These are phyloP conservation scores for Lasiodiplodia theobromae DNA, from an alignment of 2,329 filamentous ascomycete species.

Conservation along the genomic window DNA sequence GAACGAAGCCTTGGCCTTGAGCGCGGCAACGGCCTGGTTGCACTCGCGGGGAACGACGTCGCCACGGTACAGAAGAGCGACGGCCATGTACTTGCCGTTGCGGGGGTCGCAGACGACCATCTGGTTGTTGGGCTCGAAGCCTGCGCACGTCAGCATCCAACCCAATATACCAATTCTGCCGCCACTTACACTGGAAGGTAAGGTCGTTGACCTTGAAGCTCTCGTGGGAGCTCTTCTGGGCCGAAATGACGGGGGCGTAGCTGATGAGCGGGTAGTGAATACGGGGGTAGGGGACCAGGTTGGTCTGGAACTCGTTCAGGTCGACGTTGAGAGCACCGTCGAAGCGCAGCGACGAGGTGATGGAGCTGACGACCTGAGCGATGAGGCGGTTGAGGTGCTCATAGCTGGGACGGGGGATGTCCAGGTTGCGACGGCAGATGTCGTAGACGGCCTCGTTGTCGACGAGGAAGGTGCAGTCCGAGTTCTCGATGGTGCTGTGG, in stretches of 20 bases:
- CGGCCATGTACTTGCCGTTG: constrained; percentile 99
- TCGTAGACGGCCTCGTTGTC: constrained; percentile 99
- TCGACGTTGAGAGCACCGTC: constrained; percentile 99
- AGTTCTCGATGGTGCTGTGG: constrained; percentile 98
- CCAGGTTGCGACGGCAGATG: constrained; percentile 97
- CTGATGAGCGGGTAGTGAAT: constrained; percentile 99
- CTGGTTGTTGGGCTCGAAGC: constrained; percentile 99
- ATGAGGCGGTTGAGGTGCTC: constrained; percentile 99
- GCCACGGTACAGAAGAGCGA: constrained; percentile 96
- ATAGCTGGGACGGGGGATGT: constrained; percentile 96
- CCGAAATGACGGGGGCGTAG: constrained; percentile 92
- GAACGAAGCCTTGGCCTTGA: constrained; percentile 99
- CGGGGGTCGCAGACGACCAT: constrained; percentile 99
- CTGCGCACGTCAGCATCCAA: constrained; percentile 84
- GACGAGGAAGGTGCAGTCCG: constrained; percentile 99
- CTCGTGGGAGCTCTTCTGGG: constrained; percentile 95
- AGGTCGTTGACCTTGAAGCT: constrained; percentile 85
- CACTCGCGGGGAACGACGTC: constrained; percentile 97
- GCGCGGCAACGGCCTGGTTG: constrained; percentile 87
- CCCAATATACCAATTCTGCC: neutral
- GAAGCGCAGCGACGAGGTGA: constrained; percentile 97
- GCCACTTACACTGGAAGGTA: constrained; percentile 72
- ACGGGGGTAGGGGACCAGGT: constrained; percentile 97
- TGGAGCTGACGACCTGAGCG: constrained; percentile 97
- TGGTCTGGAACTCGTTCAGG: constrained; percentile 99